phyloP scores from a whole-genome alignment of 2,329 filamentous ascomycete genomes.

The Apiospora kogelbergensis region DNA sequence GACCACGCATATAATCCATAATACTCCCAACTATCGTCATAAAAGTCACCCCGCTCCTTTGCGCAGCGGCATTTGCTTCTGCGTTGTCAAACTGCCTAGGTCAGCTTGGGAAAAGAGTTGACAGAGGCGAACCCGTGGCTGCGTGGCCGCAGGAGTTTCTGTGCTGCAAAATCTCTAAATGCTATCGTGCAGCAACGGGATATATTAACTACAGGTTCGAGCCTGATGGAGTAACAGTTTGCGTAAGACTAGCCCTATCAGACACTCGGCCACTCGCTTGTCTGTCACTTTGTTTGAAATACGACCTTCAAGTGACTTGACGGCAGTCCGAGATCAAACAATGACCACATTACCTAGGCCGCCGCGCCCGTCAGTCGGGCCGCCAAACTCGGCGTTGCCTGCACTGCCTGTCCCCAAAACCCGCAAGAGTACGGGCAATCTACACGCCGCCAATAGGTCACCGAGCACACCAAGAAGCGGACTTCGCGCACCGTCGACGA shows the following conservation, averaged over 20 bases:
- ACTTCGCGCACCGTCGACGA: constrained; percentile 58
- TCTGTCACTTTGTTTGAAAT: neutral
- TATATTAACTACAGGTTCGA: neutral
- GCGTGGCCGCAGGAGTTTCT: neutral
- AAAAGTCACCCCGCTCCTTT: neutral
- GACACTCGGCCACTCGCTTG: neutral
- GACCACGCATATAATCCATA: neutral
- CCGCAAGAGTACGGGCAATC: constrained; percentile 61
- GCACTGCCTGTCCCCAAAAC: constrained; percentile 73
- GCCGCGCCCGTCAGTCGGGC: constrained; percentile 66
- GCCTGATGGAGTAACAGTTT: neutral
- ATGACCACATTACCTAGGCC: constrained; percentile 67
- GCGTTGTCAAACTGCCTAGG: neutral
- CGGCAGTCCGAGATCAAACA: constrained; percentile 15
- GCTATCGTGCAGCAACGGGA: neutral
- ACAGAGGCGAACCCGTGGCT: neutral
- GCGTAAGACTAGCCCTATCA: neutral
- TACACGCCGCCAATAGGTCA: constrained; percentile 42
- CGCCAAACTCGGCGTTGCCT: constrained; percentile 71
- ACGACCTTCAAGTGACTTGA: neutral
- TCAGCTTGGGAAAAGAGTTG: neutral
- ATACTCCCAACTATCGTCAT: neutral
- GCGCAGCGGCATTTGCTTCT: neutral
- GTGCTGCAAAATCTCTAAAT: neutral
- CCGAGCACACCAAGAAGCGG: constrained; percentile 55